These are phyloP conservation scores for Suhomyces choctaworum DNA, from an alignment of 1,139 yeast genomes.

Conservation along the genomic window DNA sequence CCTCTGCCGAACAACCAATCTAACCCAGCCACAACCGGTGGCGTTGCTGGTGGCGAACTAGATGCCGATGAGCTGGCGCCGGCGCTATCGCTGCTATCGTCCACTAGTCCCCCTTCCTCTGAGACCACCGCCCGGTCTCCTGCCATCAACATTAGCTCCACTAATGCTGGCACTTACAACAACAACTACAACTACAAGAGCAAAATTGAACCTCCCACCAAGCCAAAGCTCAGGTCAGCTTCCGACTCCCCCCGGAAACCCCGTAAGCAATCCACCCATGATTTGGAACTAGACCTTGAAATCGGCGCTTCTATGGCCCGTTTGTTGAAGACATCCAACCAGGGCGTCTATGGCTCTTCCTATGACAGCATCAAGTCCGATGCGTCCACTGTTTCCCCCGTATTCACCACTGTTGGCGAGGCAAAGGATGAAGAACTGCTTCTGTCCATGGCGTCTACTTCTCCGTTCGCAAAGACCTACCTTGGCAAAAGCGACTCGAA, in stretches of 20 bases:
- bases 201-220: constrained; percentile 5
- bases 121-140: constrained; percentile 16
- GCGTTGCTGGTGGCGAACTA: constrained; percentile 34
- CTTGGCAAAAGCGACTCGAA: constrained; percentile 15
- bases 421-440: constrained; percentile 43
- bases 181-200: constrained; percentile 15
- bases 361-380: constrained; percentile 41
- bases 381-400: constrained; percentile 32
- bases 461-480: constrained; percentile 17
- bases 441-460: constrained; percentile 35
- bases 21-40: constrained; percentile 23
- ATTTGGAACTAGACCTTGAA: constrained; percentile 38
- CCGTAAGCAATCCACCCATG: constrained; percentile 10
- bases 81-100: constrained; percentile 41
- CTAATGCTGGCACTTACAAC: constrained; percentile 13
- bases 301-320: constrained; percentile 50
- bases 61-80: constrained; percentile 48
- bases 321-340: constrained; percentile 24
- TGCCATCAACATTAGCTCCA: constrained; percentile 19
- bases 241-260: constrained; percentile 10
- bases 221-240: constrained; percentile 1
- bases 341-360: constrained; percentile 30
- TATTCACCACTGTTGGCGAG: constrained; percentile 36
- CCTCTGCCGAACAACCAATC: constrained; percentile 45
- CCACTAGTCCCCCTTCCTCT: constrained; percentile 9